A percentile compares a stretch with the other conserved stretches of the same genome.
Evolutionary conservation across 495 filamentous ascomycete genomes (phyloP).

Genomic region (Penicillium fimorum): DNA sequence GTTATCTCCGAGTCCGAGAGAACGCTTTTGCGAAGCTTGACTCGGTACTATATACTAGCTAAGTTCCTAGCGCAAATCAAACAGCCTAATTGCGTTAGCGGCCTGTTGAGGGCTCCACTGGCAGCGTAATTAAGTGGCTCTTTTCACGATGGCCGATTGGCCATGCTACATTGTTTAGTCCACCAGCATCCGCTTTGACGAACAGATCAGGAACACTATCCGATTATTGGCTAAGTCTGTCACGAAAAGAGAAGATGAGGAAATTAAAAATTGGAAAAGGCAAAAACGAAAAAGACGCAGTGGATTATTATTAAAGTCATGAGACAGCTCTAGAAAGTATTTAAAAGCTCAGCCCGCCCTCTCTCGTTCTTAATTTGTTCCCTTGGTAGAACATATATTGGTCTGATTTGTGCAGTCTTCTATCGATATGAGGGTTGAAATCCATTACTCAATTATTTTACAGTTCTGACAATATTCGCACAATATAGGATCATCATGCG

Average conservation of each 20-base stretch:
- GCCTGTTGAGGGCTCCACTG: not conserved
- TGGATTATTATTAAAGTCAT: no score
- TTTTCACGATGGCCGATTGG: not conserved
- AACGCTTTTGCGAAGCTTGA: conserved; percentile 6
- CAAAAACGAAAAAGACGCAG: not conserved
- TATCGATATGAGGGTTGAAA: not conserved
- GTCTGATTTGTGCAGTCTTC: not conserved
- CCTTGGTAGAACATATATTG: not conserved
- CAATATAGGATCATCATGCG: not conserved
- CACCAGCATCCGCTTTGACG: not conserved
- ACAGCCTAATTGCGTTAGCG: not conserved
- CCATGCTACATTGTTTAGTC: not conserved
- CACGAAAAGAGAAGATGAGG: not conserved
- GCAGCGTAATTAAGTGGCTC: not conserved
- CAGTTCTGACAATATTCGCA: not conserved
- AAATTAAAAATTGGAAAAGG: not conserved
- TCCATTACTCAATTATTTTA: not conserved
- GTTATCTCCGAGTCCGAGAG: not conserved
- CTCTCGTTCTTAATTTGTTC: not conserved
- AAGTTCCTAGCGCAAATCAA: not conserved
- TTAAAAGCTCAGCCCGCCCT: not conserved
- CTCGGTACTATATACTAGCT: not conserved
- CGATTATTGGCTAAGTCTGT: not conserved
- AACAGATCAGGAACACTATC: not conserved
- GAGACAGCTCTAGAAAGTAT: not conserved